Percentiles rank a stretch among this genome's conserved stretches.
phyloP scores from a whole-genome alignment of 805 yeast genomes.

The Metschnikowia lochheadii region DNA sequence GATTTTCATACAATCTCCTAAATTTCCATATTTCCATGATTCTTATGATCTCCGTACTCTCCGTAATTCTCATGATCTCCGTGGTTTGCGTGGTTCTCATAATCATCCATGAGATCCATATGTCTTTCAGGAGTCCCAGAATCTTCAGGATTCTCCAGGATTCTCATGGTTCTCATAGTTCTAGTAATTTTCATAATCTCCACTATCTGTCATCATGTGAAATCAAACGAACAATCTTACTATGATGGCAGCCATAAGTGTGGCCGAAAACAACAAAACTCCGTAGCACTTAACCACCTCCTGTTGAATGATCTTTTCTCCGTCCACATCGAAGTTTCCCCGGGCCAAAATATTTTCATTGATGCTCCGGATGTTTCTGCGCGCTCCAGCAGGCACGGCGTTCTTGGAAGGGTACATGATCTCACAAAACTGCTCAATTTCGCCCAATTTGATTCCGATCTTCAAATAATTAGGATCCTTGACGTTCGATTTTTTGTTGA shows the following conservation, averaged over 20 bases:
- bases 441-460: constrained; percentile 81
- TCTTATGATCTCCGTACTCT: too few relatives aligned
- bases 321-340: constrained; percentile 36
- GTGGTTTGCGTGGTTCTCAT: too few relatives aligned
- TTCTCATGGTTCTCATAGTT: background rate
- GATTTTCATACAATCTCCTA: too few relatives aligned
- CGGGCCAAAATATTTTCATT: constrained; percentile 33
- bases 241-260: constrained; percentile 7
- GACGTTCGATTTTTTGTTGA: constrained; percentile 76
- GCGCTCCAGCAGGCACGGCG: constrained; percentile 49
- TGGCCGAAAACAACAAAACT: constrained; percentile 6
- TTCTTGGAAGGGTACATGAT: constrained; percentile 57
- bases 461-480: constrained; percentile 81
- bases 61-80: too few relatives aligned
- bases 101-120: too few relatives aligned
- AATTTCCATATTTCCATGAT: too few relatives aligned
- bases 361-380: constrained; percentile 34
- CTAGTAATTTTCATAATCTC: too few relatives aligned
- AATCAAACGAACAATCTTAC: constrained; percentile 1
- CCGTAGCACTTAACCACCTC: constrained; percentile 19
- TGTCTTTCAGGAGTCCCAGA: too few relatives aligned
- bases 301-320: constrained; percentile 16
- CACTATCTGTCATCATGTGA: too few relatives aligned
- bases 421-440: constrained; percentile 85
- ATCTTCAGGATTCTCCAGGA: too few relatives aligned